Conservation (phyloP, 169 alveolate species). For the Cryptosporidium viatorum region DNA sequence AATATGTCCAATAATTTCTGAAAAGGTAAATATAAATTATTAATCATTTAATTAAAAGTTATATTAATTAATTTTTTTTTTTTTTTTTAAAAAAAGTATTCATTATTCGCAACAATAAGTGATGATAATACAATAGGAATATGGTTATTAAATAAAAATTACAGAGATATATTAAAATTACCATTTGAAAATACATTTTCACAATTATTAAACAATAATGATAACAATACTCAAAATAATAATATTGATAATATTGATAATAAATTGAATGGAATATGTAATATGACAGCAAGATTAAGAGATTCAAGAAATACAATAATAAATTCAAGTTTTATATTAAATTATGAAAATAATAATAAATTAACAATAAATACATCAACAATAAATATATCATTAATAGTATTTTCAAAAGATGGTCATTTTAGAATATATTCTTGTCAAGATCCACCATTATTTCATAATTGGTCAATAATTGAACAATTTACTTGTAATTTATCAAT, state of each 20-base stretch:
- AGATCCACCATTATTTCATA: conserved; percentile 57
- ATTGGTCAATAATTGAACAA: conserved; percentile 59
- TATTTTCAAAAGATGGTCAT: conserved; percentile 32
- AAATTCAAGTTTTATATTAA: conserved; percentile 19
- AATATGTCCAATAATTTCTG: conserved; percentile 44
- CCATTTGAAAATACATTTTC: not conserved
- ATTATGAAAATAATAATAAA: conserved; percentile 16
- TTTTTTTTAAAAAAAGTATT: too few relatives aligned
- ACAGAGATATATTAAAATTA: not conserved
- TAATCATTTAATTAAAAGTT: not conserved
- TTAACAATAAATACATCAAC: conserved; percentile 25
- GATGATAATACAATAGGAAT: conserved; percentile 74
- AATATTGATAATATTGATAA: not conserved
- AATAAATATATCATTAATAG: conserved; percentile 23
- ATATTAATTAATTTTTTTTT: not conserved
- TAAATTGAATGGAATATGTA: conserved; percentile 21
- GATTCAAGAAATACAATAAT: conserved; percentile 44
- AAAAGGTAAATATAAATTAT: conserved; percentile 29
- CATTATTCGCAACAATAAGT: conserved; percentile 60
- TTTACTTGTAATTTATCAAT: conserved; percentile 26
- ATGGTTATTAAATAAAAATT: conserved; percentile 59
- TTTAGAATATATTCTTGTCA: conserved; percentile 46
- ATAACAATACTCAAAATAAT: not conserved
- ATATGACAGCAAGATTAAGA: conserved; percentile 54
- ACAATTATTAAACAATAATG: not conserved